Base-by-base conservation (phyloP, 768 basidiomycete genomes). In the Tricholoma hemisulphureum region DNA sequence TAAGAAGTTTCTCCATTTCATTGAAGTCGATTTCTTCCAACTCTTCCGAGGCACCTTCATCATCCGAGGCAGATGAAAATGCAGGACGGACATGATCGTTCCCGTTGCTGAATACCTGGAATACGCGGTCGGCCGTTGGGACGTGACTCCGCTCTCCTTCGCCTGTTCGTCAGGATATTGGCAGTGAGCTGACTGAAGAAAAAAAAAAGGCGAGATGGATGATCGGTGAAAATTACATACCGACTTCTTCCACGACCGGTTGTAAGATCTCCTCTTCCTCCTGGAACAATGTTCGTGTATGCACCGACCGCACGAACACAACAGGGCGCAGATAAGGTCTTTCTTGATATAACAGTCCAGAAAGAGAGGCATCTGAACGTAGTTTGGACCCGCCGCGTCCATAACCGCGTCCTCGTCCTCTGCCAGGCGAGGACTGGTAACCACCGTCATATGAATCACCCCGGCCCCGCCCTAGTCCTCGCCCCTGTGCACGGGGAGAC, bases 51-150 rank as follows among this genome's bases (percentile, higher is more conserved):
- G 68, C 66, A 4, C 66, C 66, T 13, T 75, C 77, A 16, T 70
- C 69, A 23, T 69, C 73, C 0, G 71, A 69, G 26, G 65, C 60
- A 2, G 69, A 70, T 14, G 67, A 58, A 41, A 67, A 57, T 21
- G 63, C 52, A 45, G 56, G 56, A 20, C 61, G 64, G 28, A 65
- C 55, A 62, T n/a, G n/a, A n/a, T n/a, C n/a, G n/a, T 63, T 56
- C 3, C 62, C 62, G 8, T 70, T 77, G 58, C 80, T 82, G 73
- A 92, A 91, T 1, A 92, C 77, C 2, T 77, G 82, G 26, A 80
- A 73, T 23, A 93, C 82, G 9, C 75, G 78, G n/a, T 87, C 82
- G 0, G 89, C 88, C 4, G 89, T 92, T 6, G 91, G 89, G 4
- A 83, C 76, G 69, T 84, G 81, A 46, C 79, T 83, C 41, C 77